Conservation (phyloP, 106 monocot species). For the Vanilla planifolia region DNA sequence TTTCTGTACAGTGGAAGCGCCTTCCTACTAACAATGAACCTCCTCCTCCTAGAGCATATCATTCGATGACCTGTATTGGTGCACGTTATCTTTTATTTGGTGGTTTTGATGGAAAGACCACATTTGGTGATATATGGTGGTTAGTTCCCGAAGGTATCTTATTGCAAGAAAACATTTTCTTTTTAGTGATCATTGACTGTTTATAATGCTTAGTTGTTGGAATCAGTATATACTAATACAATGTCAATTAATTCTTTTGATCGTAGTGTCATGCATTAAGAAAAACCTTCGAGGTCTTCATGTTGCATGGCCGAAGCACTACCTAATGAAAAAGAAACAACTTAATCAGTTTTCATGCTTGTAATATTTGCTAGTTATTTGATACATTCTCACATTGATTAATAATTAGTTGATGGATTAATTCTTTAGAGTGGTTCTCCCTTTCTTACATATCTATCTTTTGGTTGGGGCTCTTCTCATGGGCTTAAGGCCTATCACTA, state of each 20-base stretch:
- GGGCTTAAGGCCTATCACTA: too few relatives aligned
- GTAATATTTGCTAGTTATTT: too few relatives aligned
- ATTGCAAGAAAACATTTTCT: background rate
- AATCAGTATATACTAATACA: too few relatives aligned
- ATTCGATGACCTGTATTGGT: slow-evolving; percentile 83
- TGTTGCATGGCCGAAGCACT: too few relatives aligned
- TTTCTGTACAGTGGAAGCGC: slow-evolving; percentile 97
- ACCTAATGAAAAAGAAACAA: too few relatives aligned
- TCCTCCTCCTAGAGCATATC: slow-evolving; percentile 91
- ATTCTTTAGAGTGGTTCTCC: too few relatives aligned
- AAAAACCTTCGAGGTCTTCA: background rate
- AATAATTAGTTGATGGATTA: too few relatives aligned
- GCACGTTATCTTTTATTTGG: slow-evolving; percentile 89
- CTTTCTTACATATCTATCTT: too few relatives aligned
- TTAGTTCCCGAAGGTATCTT: slow-evolving; percentile 85
- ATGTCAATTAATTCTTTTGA: background rate
- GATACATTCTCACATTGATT: too few relatives aligned
- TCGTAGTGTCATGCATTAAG: background rate
- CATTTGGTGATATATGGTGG: slow-evolving; percentile 98
- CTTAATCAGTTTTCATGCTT: too few relatives aligned
- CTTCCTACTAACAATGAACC: slow-evolving; percentile 65
- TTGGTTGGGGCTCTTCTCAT: too few relatives aligned
- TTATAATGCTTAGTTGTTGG: too few relatives aligned
- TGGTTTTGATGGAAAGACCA: slow-evolving; percentile 94
- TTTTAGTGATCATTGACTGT: background rate